A percentile compares a stretch with the other conserved stretches of the same genome.
Evolutionary conservation across 1,284 basidiomycete species (phyloP).

Genomic region (Apiotrichum mycotoxinovorans): DNA sequence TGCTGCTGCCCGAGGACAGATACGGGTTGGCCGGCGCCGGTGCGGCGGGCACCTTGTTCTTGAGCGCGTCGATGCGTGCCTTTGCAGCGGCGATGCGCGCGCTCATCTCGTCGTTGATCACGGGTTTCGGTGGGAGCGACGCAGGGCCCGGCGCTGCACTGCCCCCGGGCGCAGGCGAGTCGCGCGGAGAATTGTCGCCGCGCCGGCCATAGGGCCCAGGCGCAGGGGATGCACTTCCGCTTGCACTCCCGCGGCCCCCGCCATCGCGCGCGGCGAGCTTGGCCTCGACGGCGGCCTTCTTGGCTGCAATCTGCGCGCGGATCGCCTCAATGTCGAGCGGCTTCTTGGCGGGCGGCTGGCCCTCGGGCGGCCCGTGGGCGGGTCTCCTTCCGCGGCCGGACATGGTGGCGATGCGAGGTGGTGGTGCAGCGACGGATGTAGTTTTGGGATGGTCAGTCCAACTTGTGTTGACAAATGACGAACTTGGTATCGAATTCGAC

Average conservation of each 20-base stretch:
- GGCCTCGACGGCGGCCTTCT: conserved; percentile 70
- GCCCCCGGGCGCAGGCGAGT: conserved; percentile 23
- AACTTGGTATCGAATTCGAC: background rate
- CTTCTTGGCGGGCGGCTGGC: conserved; percentile 24
- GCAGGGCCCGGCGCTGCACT: conserved; percentile 32
- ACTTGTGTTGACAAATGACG: too few relatives aligned
- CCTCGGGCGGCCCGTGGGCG: conserved; percentile 18
- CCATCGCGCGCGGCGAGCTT: conserved; percentile 50
- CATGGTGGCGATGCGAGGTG: conserved; percentile 3
- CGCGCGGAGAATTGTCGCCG: conserved; percentile 1
- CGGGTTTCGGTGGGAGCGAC: conserved; percentile 44
- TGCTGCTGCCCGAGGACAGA: background rate
- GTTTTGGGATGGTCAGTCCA: too few relatives aligned
- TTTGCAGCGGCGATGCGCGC: conserved; percentile 73
- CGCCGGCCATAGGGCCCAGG: too few relatives aligned
- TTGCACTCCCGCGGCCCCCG: conserved; percentile 27
- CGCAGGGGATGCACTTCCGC: too few relatives aligned
- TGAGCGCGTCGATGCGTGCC: conserved; percentile 70
- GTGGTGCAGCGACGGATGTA: background rate
- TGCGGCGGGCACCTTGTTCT: conserved; percentile 33
- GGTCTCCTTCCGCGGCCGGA: conserved; percentile 7
- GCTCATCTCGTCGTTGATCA: conserved; percentile 59
- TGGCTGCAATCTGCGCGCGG: conserved; percentile 73
- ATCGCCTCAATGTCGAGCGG: conserved; percentile 31
- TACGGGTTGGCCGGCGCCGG: conserved; percentile 9